These are phyloP conservation scores for Kluyveromyces lactis DNA, from an alignment of 805 yeast species.

Conservation along the genomic window DNA sequence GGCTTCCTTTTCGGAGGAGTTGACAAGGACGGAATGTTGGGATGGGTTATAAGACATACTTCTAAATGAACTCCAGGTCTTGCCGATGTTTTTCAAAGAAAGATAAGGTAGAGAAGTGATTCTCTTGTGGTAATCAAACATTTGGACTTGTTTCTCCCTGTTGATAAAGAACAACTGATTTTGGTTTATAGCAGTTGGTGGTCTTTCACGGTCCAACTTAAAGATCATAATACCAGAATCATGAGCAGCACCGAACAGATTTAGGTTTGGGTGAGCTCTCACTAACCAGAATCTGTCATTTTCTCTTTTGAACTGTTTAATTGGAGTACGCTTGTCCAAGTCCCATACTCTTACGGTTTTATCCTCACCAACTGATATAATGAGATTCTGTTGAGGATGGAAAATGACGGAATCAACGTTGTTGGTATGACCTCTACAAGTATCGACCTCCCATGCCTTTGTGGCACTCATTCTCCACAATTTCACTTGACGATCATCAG, in stretches of 20 bases:
- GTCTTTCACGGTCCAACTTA: slow-evolving; percentile 95
- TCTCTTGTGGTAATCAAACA: slow-evolving; percentile 58
- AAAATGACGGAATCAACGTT: slow-evolving; percentile 83
- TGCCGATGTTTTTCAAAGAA: slow-evolving; percentile 77
- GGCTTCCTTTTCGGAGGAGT: slow-evolving; percentile 59
- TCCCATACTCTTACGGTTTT: slow-evolving; percentile 97
- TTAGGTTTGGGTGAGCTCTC: slow-evolving; percentile 81
- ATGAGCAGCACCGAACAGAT: slow-evolving; percentile 92
- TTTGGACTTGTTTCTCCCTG: slow-evolving; percentile 78
- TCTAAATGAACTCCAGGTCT: slow-evolving; percentile 78
- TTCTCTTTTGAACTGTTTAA: slow-evolving; percentile 89
- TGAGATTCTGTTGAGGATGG: slow-evolving; percentile 89
- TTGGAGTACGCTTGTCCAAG: slow-evolving; percentile 83
- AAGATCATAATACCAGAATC: slow-evolving; percentile 97
- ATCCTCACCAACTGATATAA: slow-evolving; percentile 91
- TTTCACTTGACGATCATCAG: slow-evolving; percentile 92
- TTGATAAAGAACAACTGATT: slow-evolving; percentile 70
- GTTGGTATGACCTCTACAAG: slow-evolving; percentile 96
- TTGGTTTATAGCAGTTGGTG: slow-evolving; percentile 58
- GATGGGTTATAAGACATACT: slow-evolving; percentile 86
- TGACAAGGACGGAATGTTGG: slow-evolving; percentile 77
- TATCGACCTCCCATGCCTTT: slow-evolving; percentile 98
- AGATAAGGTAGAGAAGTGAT: slow-evolving; percentile 69
- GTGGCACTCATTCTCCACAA: slow-evolving; percentile 97
- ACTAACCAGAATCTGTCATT: slow-evolving; percentile 92